Percentiles rank a stretch among this genome's conserved stretches.
These are phyloP conservation scores for Lactarius trivialis DNA, from an alignment of 768 basidiomycete species.

Conservation along the genomic window DNA sequence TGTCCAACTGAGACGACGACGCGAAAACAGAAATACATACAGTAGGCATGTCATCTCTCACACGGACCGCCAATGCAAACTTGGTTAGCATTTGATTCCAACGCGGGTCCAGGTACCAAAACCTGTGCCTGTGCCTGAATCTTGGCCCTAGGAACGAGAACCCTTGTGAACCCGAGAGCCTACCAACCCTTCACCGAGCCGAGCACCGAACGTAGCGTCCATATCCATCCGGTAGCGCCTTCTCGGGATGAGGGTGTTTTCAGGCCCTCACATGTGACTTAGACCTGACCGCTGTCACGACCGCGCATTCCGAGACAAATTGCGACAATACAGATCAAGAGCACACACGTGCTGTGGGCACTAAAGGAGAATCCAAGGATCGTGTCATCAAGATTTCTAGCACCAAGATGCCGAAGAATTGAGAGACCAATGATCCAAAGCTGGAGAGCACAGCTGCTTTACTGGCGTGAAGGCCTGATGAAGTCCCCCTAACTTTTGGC, in stretches of 20 bases:
- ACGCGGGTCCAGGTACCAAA: background rate
- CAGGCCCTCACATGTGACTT: no score
- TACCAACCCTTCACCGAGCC: background rate
- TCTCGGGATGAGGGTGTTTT: no score
- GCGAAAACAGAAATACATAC: background rate
- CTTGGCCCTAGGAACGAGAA: no score
- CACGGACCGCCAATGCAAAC: background rate
- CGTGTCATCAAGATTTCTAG: background rate
- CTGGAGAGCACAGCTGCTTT: no score
- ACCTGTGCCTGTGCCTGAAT: background rate
- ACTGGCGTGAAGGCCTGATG: no score
- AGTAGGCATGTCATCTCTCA: background rate
- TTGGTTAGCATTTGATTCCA: background rate
- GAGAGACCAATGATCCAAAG: no score
- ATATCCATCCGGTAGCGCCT: no score
- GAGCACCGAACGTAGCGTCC: background rate
- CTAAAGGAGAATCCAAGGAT: background rate
- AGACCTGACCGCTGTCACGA: background rate
- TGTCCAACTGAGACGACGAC: background rate
- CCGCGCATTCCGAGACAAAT: background rate
- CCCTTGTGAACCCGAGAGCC: no score
- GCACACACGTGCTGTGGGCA: background rate
- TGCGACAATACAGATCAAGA: background rate
- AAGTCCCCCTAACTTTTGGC: no score
- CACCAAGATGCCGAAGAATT: background rate